Evolutionary conservation across 1,139 yeast genomes (phyloP).

Genomic region (Debaryomycetaceae sp.): DNA sequence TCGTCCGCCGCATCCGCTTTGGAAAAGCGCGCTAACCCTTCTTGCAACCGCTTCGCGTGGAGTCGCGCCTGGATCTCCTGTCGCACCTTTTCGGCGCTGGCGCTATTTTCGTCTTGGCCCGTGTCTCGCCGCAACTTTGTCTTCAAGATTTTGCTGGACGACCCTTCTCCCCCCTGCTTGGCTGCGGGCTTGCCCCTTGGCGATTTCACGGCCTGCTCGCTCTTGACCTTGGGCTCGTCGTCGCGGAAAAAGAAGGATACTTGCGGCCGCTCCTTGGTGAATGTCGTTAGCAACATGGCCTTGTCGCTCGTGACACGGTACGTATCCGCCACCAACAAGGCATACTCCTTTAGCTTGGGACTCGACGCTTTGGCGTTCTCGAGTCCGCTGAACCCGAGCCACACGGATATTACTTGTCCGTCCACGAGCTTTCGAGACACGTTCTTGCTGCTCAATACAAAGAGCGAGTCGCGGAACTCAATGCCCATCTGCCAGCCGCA

Average conservation of each 20-base stretch:
- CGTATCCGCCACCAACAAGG: slow-evolving; percentile 76
- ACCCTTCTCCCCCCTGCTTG: slow-evolving; percentile 15
- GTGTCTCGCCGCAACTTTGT: slow-evolving; percentile 71
- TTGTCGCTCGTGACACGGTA: slow-evolving; percentile 54
- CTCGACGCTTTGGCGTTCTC: slow-evolving; percentile 34
- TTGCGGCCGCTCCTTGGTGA: slow-evolving; percentile 63
- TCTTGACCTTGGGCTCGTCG: slow-evolving; percentile 40
- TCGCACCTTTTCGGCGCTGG: slow-evolving; percentile 67
- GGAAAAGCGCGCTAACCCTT: slow-evolving; percentile 69
- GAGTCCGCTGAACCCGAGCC: slow-evolving; percentile 67
- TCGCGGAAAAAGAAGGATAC: slow-evolving; percentile 81
- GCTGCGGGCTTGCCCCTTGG: slow-evolving; percentile 20
- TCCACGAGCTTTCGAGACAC: slow-evolving; percentile 56
- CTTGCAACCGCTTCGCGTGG: slow-evolving; percentile 77
- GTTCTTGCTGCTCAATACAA: slow-evolving; percentile 64
- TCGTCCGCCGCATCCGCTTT: slow-evolving; percentile 63
- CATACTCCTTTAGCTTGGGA: slow-evolving; percentile 43
- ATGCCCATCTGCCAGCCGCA: slow-evolving; percentile 88
- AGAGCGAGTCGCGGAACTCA: slow-evolving; percentile 76
- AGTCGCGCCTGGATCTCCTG: slow-evolving; percentile 74
- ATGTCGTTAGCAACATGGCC: slow-evolving; percentile 61
- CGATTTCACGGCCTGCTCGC: slow-evolving; percentile 16
- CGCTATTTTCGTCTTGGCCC: slow-evolving; percentile 56
- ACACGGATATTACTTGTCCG: slow-evolving; percentile 68
- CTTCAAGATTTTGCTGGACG: slow-evolving; percentile 54